Evolutionary conservation across 2,329 filamentous ascomycete species (phyloP).

Genomic region (Ceratocystis eucalypticola): DNA sequence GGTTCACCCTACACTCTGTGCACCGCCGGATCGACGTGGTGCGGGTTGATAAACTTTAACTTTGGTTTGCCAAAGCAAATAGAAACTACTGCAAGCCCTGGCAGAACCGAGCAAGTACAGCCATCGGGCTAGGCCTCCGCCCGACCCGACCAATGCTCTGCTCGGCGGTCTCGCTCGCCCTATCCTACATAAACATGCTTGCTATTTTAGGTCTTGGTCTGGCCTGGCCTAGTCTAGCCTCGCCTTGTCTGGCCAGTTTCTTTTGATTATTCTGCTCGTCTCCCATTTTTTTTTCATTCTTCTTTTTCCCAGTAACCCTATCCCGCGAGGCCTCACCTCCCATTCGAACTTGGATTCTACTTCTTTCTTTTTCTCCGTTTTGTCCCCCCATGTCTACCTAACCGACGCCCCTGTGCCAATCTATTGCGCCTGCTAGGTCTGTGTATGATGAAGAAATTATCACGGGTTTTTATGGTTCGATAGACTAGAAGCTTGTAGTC

Average conservation of each 20-base stretch:
- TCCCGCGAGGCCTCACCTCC: background rate
- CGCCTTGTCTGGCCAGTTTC: background rate
- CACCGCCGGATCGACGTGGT: background rate
- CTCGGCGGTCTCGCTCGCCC: background rate
- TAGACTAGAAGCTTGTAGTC: background rate
- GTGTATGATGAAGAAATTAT: background rate
- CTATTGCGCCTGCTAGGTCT: too few relatives aligned
- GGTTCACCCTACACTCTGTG: background rate
- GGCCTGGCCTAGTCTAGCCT: background rate
- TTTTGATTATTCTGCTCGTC: too few relatives aligned
- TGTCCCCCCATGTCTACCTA: background rate
- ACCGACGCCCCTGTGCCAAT: background rate
- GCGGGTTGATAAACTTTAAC: background rate
- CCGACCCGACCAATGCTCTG: background rate
- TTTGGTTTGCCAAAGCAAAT: background rate
- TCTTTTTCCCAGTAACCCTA: background rate
- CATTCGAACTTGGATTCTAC: background rate
- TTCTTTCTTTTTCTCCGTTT: background rate
- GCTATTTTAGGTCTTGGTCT: background rate
- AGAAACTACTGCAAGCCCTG: background rate
- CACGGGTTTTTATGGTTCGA: background rate
- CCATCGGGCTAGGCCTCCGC: background rate
- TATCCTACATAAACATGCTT: background rate
- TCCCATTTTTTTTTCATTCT: background rate
- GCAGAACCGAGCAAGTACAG: background rate